Evolutionary conservation across 345 rosid genomes (phyloP), one percentile per base, ranked within the genome.

Genomic region (Ceriops tagal): DNA sequence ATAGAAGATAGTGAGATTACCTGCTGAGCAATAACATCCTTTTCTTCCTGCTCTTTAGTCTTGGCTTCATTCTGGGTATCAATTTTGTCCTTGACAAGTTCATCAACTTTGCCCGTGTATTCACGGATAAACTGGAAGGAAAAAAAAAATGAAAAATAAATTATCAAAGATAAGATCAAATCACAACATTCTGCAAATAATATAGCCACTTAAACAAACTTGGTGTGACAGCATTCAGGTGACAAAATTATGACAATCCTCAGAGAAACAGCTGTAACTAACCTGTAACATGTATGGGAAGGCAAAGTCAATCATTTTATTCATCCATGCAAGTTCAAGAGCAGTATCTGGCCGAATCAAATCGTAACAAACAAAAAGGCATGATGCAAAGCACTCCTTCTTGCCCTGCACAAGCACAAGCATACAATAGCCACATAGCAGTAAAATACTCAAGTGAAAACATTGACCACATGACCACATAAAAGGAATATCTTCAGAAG

Each of bases 281-380:
- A 72, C 73, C 76, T 77, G 73, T 30, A 77, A 49, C 37, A 63
- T 20, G 62, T 88, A 93, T 16, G 98, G 97, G 87, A 88, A 91
- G 70, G 91, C 89, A 69, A 91, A 89, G 78, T 91, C 98, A 27
- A 88, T 66, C 91, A 93, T 87, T 49, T 84, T 88, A 84, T 93
- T 87, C 75, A 87, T 87, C 98, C 97, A 91, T 24, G 97, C 93
- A 35, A 83, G 92, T 75, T 93, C 97, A 61, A 93, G 89, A 64
- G 87, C 96, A 69, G 91, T 80, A 53, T 93, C 97, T 61, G 93
- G 76, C 64, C 96, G 85, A 65, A 93, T 75, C 70, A 92, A 83
- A 68, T 92, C 98, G 30, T 93, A 88, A 75, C 97, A 93, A 31
- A 93, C 98, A 81, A 92, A 93, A 59, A 93, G 91, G 83, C 96